Conservation (phyloP, 768 basidiomycete genomes). For the Royoungia palumana region DNA sequence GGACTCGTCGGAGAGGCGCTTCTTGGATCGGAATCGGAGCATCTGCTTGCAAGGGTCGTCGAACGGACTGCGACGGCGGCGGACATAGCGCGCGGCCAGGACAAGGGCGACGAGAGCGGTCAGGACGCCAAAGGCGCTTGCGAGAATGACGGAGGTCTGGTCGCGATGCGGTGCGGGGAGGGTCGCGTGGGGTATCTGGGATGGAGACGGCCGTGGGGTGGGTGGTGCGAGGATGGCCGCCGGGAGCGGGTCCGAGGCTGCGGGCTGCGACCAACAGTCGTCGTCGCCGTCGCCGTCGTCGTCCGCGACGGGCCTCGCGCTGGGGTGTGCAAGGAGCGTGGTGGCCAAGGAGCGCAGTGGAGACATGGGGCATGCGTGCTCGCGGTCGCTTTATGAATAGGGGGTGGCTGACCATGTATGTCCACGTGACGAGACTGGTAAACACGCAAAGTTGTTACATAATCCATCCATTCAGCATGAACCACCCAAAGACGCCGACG, state of each 20-base stretch:
- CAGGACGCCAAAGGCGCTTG: constrained; percentile 12
- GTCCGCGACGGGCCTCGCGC: constrained; percentile 9
- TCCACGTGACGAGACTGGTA: too few species aligned
- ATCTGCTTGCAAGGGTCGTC: constrained; percentile 6
- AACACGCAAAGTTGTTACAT: too few species aligned
- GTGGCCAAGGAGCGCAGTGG: constrained; percentile 21
- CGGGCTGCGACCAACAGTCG: not conserved
- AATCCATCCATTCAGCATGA: too few species aligned
- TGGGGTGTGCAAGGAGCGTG: constrained; percentile 2
- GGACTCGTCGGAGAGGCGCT: constrained; percentile 25
- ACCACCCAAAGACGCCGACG: constrained; percentile 47
- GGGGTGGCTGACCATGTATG: constrained; percentile 21
- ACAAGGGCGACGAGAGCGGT: constrained; percentile 9
- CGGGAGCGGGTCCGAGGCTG: not conserved
- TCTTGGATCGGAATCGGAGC: constrained; percentile 10
- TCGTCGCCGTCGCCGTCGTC: constrained; percentile 10
- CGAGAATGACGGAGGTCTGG: constrained; percentile 15
- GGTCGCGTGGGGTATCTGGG: constrained; percentile 9
- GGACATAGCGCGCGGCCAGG: constrained; percentile 9
- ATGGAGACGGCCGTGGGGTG: constrained; percentile 9
- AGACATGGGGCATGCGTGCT: constrained; percentile 3
- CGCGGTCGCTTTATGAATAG: constrained; percentile 4
- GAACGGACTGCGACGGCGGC: constrained; percentile 17
- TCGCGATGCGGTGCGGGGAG: constrained; percentile 3
- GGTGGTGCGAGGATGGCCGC: constrained; percentile 3